Base-by-base conservation (phyloP, 2,329 filamentous ascomycete species). In the Aspergillus piperis region DNA sequence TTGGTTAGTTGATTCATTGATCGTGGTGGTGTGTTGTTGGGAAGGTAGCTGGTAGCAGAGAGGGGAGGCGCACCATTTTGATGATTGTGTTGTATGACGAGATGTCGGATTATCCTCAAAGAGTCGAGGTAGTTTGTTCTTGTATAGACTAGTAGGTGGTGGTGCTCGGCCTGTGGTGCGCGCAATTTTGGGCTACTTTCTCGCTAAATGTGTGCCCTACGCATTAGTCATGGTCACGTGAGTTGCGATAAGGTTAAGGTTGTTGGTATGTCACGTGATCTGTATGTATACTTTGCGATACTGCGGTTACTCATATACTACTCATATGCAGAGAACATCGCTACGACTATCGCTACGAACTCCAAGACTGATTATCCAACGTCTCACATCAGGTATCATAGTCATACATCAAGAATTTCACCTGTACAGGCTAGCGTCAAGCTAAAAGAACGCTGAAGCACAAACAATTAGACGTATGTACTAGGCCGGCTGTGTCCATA, bases 51-150 rank as follows among this genome's bases (percentile, higher is more conserved):
- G 23, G 23, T 25, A 25, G 27, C 38, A 47, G n/a, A 8, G 30
- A 19, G 36, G 17, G 6, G 30, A 3, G 27, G 66, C 75, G 56
- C 78, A 82, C 80, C 80, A 82, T 82, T 77, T 79, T 72, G 62
- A 75, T 78, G 65, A 50, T 62, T 64, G 69, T 64, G 60, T 68
- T 62, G 53, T 70, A 58, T 70, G 68, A 64, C 71, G 67, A 64
- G 41, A 59, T 78, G 80, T 81, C 80, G 80, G 80, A 80, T 78
- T 77, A 78, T 82, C 80, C 80, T 82, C 80, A 79, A 82, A 82
- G 80, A 82, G 80, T 78, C 62, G 63, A 62, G 41, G 60, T 70
- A 62, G 62, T 36, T 36, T 62, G 61, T 66, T 68, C 64, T 71
- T 64, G 63, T 66, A 57, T 59, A 62, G 57, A 42, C 64, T 66